Evolutionary conservation across 371 early-diverging fungal species (phyloP).

Genomic region (Blakeslea trispora): DNA sequence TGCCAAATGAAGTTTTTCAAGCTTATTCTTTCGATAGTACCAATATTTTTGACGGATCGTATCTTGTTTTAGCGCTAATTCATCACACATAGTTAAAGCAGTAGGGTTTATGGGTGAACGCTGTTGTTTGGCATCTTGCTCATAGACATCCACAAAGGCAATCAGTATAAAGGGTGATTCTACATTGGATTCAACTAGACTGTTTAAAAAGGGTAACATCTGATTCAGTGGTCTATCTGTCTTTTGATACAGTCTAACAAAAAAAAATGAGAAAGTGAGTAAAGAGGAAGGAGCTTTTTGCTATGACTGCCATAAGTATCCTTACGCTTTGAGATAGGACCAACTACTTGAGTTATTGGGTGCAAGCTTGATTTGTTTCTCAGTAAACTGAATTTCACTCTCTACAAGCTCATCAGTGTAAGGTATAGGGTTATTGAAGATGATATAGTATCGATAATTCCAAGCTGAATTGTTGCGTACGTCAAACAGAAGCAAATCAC

Average conservation of each 20-base stretch:
- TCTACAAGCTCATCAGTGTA: constrained; percentile 45
- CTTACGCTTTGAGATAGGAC: constrained; percentile 78
- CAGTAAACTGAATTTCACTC: constrained; percentile 69
- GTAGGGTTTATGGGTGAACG: constrained; percentile 32
- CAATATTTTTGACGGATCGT: constrained; percentile 75
- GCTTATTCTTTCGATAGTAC: constrained; percentile 61
- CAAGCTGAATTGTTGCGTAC: constrained; percentile 97
- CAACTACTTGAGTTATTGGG: constrained; percentile 93
- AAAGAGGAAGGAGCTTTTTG: no score
- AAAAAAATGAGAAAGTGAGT: constrained; percentile 1
- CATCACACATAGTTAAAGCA: constrained; percentile 57
- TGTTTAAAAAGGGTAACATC: constrained; percentile 51
- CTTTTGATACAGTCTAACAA: constrained; percentile 49
- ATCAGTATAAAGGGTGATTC: constrained; percentile 66
- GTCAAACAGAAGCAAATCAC: constrained; percentile 74
- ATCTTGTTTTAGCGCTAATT: constrained; percentile 65
- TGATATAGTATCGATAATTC: constrained; percentile 91
- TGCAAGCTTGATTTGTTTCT: constrained; percentile 70
- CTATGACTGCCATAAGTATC: no score
- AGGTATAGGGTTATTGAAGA: constrained; percentile 52
- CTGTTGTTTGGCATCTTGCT: constrained; percentile 49
- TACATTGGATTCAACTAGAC: constrained; percentile 34
- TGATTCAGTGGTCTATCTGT: constrained; percentile 35
- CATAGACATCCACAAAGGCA: constrained; percentile 69
- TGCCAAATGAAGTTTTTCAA: constrained; percentile 22